phyloP scores from a whole-genome alignment of 2,329 filamentous ascomycete genomes.

The Colletotrichum chrysophilum region DNA sequence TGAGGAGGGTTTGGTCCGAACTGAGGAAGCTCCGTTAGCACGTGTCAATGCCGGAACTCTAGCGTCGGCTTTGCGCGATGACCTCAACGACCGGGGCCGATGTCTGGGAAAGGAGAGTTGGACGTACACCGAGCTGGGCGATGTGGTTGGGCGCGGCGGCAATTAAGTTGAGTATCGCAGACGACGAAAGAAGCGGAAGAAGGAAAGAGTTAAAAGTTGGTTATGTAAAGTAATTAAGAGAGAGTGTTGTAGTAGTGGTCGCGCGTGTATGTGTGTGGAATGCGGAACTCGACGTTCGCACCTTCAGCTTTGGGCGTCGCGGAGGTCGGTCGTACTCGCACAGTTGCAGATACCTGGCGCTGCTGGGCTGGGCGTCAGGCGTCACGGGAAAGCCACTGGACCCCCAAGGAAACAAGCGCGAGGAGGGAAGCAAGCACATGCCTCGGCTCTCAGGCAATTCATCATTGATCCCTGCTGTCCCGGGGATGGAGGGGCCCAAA shows the following conservation, averaged over 20 bases:
- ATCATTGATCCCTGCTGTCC: background rate
- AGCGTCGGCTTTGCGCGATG: background rate
- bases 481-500: background rate
- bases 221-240: background rate
- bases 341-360: background rate
- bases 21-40: slow-evolving; percentile 13
- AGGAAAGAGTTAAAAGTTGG: background rate
- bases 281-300: background rate
- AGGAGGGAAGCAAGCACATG: slow-evolving; percentile 10
- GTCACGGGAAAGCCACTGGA: background rate
- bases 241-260: background rate
- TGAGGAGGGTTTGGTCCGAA: background rate
- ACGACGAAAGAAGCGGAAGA: background rate
- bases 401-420: background rate
- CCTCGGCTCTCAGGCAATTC: slow-evolving; percentile 17
- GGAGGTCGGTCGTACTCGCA: background rate
- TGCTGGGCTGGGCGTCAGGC: background rate
- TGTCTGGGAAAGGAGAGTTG: background rate
- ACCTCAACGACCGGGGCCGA: background rate
- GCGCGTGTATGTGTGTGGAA: background rate
- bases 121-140: background rate
- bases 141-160: background rate
- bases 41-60: slow-evolving; percentile 1
- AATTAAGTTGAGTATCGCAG: background rate
- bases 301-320: background rate